phyloP scores from a whole-genome alignment of 2,329 filamentous ascomycete species.

The Fusarium sp. region DNA sequence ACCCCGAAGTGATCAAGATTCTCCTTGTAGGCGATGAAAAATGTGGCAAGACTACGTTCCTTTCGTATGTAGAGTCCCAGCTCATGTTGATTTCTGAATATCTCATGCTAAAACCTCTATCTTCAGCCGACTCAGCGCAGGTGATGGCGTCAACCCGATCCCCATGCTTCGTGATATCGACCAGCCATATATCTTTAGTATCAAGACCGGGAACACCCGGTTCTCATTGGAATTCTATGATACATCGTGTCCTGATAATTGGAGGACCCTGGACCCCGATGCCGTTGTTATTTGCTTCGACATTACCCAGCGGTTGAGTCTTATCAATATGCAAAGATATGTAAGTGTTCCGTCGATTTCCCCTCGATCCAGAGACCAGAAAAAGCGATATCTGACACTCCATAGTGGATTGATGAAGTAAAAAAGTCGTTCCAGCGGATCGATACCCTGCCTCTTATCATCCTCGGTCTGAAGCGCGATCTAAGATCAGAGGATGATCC shows the following conservation, averaged over 20 bases:
- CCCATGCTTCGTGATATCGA: slow-evolving; percentile 68
- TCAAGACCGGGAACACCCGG: slow-evolving; percentile 55
- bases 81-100: slow-evolving; percentile 16
- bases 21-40: slow-evolving; percentile 70
- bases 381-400: background rate
- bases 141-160: slow-evolving; percentile 58
- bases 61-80: slow-evolving; percentile 64
- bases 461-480: slow-evolving; percentile 73
- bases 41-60: slow-evolving; percentile 72
- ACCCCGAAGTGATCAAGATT: slow-evolving; percentile 64
- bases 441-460: slow-evolving; percentile 66
- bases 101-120: slow-evolving; percentile 23
- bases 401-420: slow-evolving; percentile 70
- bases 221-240: slow-evolving; percentile 72
- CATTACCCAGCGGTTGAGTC: slow-evolving; percentile 69
- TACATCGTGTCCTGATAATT: slow-evolving; percentile 69
- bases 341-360: slow-evolving; percentile 56
- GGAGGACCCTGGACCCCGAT: slow-evolving; percentile 70
- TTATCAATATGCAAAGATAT: slow-evolving; percentile 69
- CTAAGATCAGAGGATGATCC: slow-evolving; percentile 69
- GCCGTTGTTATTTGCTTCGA: slow-evolving; percentile 72
- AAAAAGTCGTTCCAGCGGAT: slow-evolving; percentile 62
- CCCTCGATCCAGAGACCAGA: slow-evolving; percentile 2
- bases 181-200: slow-evolving; percentile 71
- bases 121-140: slow-evolving; percentile 65